Percentiles rank a stretch among this genome's conserved stretches.
Conservation (phyloP, 2,329 filamentous ascomycete species). For the Talaromyces albobiverticillius region DNA sequence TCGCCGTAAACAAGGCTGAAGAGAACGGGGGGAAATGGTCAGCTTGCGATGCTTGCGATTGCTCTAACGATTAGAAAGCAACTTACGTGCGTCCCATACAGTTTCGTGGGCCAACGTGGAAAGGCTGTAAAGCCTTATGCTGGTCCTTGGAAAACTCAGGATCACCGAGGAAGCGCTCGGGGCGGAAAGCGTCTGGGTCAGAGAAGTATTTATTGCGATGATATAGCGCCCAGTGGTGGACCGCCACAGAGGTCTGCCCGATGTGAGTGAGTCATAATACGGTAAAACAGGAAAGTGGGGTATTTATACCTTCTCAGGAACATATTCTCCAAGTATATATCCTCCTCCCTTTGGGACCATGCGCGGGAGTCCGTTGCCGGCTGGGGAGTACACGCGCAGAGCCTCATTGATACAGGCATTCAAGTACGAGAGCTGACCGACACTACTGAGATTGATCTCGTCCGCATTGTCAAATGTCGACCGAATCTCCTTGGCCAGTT, state of each 20-base stretch:
- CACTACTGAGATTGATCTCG: conserved; percentile 37
- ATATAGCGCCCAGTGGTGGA: conserved; percentile 45
- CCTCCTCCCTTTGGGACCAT: background rate
- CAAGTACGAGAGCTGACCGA: conserved; percentile 36
- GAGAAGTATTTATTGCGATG: conserved; percentile 43
- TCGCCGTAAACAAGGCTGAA: too few relatives aligned
- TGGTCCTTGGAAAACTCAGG: conserved; percentile 3
- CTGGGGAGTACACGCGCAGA: conserved; percentile 41
- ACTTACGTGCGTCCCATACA: too few relatives aligned
- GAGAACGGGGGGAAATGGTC: too few relatives aligned
- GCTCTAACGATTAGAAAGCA: too few relatives aligned
- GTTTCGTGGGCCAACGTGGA: background rate
- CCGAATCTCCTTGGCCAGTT: conserved; percentile 40
- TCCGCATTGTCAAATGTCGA: conserved; percentile 31
- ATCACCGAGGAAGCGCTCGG: conserved; percentile 44
- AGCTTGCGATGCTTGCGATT: too few relatives aligned
- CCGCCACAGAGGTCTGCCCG: conserved; percentile 42
- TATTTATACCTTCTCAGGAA: background rate
- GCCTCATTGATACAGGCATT: conserved; percentile 42
- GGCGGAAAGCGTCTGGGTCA: conserved; percentile 43
- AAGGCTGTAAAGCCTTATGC: background rate
- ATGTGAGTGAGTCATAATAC: background rate
- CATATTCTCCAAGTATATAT: conserved; percentile 6
- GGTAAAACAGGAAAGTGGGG: background rate
- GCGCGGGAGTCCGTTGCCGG: conserved; percentile 10